These are phyloP conservation scores for Kregervanrija pseudodelftensis DNA, from an alignment of 805 yeast species.

Conservation along the genomic window DNA sequence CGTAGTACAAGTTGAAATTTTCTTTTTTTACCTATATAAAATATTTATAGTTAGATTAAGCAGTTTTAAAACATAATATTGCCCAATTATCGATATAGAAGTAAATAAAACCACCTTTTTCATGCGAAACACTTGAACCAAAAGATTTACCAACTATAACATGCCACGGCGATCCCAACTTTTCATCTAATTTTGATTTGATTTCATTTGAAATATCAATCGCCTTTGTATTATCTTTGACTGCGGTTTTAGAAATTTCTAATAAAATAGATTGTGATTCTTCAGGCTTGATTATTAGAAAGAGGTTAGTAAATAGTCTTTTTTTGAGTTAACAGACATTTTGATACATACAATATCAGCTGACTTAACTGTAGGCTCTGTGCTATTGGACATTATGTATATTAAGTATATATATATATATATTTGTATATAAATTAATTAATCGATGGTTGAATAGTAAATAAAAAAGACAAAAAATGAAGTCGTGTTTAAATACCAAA, in stretches of 20 bases:
- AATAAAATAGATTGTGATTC: conserved; percentile 46
- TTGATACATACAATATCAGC: conserved; percentile 4
- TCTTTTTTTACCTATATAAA: no score
- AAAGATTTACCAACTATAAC: conserved; percentile 74
- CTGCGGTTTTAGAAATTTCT: conserved; percentile 39
- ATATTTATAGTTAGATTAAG: conserved; percentile 24
- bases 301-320: neutral
- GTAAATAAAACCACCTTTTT: conserved; percentile 64
- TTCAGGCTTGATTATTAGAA: conserved; percentile 28
- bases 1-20: no score
- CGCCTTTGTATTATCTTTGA: conserved; percentile 34
- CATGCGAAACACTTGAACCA: conserved; percentile 73
- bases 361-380: conserved; percentile 3
- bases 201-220: conserved; percentile 60
- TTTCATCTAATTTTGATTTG: conserved; percentile 57
- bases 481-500: no score
- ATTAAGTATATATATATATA: no score
- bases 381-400: neutral
- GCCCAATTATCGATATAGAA: conserved; percentile 67
- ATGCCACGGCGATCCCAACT: conserved; percentile 72
- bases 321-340: no score
- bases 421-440: no score
- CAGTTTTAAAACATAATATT: conserved; percentile 61
- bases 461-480: no score
- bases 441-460: no score